Percentiles rank a stretch among this genome's conserved stretches.
Conservation (phyloP, 768 basidiomycete species). For the Hericium alpestre region DNA sequence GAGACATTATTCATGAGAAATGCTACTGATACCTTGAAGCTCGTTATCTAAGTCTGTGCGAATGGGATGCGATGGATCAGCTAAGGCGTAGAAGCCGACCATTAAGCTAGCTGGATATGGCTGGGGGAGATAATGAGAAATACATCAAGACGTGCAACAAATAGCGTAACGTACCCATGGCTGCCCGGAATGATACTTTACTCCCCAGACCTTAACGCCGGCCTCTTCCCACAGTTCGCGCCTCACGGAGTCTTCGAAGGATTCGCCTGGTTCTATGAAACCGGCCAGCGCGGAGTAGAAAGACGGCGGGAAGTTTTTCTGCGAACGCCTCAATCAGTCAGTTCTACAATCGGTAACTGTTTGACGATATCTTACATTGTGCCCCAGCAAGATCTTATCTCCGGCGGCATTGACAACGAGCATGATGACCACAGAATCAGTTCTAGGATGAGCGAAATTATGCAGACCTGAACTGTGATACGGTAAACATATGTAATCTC, state of each 20-base stretch:
- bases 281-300: slow-evolving; percentile 90
- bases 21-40: slow-evolving; percentile 52
- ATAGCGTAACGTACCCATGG: slow-evolving; percentile 57
- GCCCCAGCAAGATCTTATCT: slow-evolving; percentile 78
- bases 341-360: neutral
- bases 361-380: slow-evolving; percentile 46
- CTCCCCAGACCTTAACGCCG: slow-evolving; percentile 76
- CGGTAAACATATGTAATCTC: slow-evolving; percentile 3
- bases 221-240: slow-evolving; percentile 96
- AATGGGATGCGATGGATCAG: slow-evolving; percentile 62
- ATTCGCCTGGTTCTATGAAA: slow-evolving; percentile 90
- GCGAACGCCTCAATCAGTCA: slow-evolving; percentile 3
- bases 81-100: slow-evolving; percentile 82
- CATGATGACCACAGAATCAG: slow-evolving; percentile 89
- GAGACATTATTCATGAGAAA: neutral
- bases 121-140: slow-evolving; percentile 26
- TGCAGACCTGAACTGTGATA: slow-evolving; percentile 64
- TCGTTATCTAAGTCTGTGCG: slow-evolving; percentile 89
- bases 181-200: slow-evolving; percentile 77
- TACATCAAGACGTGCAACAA: neutral
- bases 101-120: slow-evolving; percentile 87
- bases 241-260: slow-evolving; percentile 85
- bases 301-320: slow-evolving; percentile 56
- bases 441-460: slow-evolving; percentile 76
- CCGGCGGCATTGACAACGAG: slow-evolving; percentile 69